These are phyloP conservation scores for Chaetoceros muelleri DNA, from an alignment of 108 stramenopile genomes.

Conservation along the genomic window DNA sequence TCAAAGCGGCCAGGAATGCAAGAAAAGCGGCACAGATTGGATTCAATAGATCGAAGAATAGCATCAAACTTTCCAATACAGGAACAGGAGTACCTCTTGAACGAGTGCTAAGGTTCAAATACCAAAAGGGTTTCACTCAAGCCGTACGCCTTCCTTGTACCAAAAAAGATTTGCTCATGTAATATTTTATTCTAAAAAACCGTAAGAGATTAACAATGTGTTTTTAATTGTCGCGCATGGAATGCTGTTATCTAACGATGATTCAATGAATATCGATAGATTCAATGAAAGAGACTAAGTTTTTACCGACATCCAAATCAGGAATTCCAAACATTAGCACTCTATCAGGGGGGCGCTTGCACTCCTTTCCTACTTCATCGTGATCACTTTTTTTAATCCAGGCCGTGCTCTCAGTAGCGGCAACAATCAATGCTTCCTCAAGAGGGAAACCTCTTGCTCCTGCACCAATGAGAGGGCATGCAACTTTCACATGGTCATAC, in stretches of 20 bases:
- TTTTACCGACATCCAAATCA: background rate
- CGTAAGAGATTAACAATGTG: no score
- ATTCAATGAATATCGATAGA: no score
- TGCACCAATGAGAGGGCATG: conserved; percentile 55
- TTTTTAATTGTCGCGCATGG: no score
- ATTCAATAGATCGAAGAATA: conserved; percentile 35
- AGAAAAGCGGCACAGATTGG: conserved; percentile 47
- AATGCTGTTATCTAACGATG: no score
- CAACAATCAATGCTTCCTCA: conserved; percentile 35
- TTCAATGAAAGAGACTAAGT: no score
- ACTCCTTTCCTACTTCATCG: background rate
- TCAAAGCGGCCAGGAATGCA: conserved; percentile 48
- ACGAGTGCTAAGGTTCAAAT: conserved; percentile 64
- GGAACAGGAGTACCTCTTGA: conserved; percentile 59
- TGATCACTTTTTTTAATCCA: conserved; percentile 1
- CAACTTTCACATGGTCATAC: conserved; percentile 17
- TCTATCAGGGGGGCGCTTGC: background rate
- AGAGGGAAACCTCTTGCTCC: conserved; percentile 63
- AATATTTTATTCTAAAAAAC: no score
- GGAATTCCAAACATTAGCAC: background rate
- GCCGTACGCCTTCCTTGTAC: conserved; percentile 61
- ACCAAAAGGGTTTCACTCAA: conserved; percentile 79
- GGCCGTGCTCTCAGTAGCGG: conserved; percentile 7
- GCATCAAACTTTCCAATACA: conserved; percentile 53
- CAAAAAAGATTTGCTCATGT: conserved; percentile 53